Percentiles rank a stretch among this genome's conserved stretches.
Conservation (phyloP, 805 yeast genomes). For the Zygoascus flipseniorum region DNA sequence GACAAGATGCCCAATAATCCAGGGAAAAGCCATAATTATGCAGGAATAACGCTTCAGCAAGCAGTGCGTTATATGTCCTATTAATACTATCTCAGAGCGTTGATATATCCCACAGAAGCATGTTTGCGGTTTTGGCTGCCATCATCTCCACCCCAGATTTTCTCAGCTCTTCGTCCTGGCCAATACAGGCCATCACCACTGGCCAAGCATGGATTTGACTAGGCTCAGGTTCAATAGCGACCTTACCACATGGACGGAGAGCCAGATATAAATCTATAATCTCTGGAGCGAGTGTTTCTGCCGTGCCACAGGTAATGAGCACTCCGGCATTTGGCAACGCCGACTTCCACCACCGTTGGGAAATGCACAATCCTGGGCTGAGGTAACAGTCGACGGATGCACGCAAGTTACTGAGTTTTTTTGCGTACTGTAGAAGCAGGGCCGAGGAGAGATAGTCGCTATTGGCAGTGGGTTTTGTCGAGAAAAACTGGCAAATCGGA, state of each 20-base stretch:
- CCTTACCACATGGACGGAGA: conserved; percentile 24
- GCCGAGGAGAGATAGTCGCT: conserved; percentile 16
- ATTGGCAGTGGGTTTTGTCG: conserved; percentile 3
- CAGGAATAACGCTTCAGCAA: no score
- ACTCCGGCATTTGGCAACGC: conserved; percentile 37
- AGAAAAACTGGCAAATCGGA: conserved; percentile 23
- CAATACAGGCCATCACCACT: conserved; percentile 33
- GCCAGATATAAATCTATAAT: conserved; percentile 28
- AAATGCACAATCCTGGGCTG: conserved; percentile 28
- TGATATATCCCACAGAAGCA: not conserved
- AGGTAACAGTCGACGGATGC: conserved; percentile 21
- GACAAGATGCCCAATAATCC: no score
- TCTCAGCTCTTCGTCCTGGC: conserved; percentile 36
- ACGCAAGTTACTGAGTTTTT: conserved; percentile 7
- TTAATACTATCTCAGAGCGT: not conserved
- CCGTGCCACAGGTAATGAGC: conserved; percentile 36
- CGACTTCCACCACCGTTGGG: conserved; percentile 31
- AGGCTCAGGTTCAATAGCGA: conserved; percentile 28
- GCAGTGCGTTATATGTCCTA: no score
- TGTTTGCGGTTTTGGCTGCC: conserved; percentile 15
- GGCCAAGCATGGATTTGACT: conserved; percentile 44
- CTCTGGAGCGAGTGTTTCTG: conserved; percentile 34
- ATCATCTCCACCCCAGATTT: conserved; percentile 34
- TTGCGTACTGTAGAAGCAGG: conserved; percentile 9
- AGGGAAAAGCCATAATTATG: no score